Evolutionary conservation across 371 early-diverging fungal species (phyloP).

Genomic region (Circinella umbellata): DNA sequence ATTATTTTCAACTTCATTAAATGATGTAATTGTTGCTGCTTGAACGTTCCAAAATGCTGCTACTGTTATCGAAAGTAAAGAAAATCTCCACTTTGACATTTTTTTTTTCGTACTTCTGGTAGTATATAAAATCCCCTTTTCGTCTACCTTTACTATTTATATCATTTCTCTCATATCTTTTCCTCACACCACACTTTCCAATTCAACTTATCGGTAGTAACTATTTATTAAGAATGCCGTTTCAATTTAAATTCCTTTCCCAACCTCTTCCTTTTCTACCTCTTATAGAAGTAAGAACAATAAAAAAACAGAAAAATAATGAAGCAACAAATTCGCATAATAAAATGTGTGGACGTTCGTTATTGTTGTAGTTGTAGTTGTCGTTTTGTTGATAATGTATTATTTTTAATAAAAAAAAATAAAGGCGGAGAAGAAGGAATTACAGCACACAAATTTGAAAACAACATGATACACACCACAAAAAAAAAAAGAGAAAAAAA

Average conservation of each 20-base stretch:
- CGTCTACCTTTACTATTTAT: too few species aligned
- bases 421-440: background rate
- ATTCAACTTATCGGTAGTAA: background rate
- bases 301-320: background rate
- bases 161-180: background rate
- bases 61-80: background rate
- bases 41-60: background rate
- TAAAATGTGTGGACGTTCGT: too few species aligned
- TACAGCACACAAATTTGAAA: background rate
- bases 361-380: too few species aligned
- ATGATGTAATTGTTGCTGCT: background rate
- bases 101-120: background rate
- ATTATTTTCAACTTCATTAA: background rate
- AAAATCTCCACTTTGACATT: background rate
- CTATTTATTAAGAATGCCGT: slow-evolving; percentile 8
- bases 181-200: background rate
- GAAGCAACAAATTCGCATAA: background rate
- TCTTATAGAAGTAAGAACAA: background rate
- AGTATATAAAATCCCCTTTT: background rate
- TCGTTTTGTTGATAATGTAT: background rate
- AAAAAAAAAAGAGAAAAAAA: background rate
- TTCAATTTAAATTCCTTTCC: slow-evolving; percentile 5
- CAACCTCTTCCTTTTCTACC: background rate
- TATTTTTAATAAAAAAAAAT: background rate
- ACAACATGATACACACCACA: background rate